Conservation (phyloP, 176 grass and related monocot species). For the Typha latifolia region DNA sequence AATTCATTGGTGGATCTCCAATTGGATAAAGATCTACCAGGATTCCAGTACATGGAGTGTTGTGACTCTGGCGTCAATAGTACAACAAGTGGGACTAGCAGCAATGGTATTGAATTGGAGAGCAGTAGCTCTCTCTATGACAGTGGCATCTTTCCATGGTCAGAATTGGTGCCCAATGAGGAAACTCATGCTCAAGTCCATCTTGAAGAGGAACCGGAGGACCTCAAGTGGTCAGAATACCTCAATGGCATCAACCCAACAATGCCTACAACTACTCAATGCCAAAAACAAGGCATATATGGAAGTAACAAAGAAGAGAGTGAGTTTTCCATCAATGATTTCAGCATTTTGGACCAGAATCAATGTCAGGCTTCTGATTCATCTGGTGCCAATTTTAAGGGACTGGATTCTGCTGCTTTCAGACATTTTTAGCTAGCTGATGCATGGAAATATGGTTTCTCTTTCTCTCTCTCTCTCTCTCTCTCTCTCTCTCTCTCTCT, state of each 20-base stretch:
- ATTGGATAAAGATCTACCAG: too few species aligned
- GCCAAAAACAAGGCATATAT: not conserved
- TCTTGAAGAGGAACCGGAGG: slow-evolving; percentile 4
- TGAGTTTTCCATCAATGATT: not conserved
- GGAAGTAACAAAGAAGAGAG: not conserved
- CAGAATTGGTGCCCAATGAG: not conserved
- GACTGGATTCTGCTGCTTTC: not conserved
- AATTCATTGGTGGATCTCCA: too few species aligned
- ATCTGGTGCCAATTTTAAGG: not conserved
- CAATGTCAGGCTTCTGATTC: not conserved
- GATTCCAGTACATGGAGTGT: not conserved
- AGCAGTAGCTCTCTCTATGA: not conserved
- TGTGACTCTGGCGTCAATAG: slow-evolving; percentile 5
- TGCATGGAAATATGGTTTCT: not conserved
- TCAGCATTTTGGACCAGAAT: not conserved
- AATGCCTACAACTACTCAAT: not conserved
- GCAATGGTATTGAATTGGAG: slow-evolving; percentile 3
- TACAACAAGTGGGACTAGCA: not conserved
- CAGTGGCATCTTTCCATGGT: slow-evolving; percentile 7
- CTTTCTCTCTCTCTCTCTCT: not conserved
- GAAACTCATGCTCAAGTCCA: not conserved
- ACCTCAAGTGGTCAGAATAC: slow-evolving; percentile 15
- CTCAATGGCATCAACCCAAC: slow-evolving; percentile 1
- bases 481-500: not conserved
- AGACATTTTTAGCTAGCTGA: not conserved